Base-by-base conservation (phyloP, 2,329 filamentous ascomycete genomes). In the Talaromyces funiculosus region DNA sequence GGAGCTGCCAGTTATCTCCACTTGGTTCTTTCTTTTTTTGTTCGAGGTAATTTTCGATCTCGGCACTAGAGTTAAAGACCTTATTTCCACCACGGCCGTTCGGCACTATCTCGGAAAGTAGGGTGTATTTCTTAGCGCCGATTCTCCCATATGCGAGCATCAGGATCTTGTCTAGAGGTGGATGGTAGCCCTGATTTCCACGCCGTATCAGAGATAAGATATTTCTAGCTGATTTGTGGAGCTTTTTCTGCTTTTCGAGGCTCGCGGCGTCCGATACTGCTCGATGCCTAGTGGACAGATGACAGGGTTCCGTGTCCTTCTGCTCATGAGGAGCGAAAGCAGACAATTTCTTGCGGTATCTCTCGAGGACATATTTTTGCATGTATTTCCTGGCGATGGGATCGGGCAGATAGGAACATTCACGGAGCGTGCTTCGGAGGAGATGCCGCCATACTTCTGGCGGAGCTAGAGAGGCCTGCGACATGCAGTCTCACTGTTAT, bases 341-440 rank as follows among this genome's bases (percentile, higher is more conserved):
- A 12, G 37, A 18, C n/a, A 31, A 7, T 62, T 63, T 62, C 31
- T 77, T 72, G 56, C 78, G 77, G 71, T 82, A 86, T 63, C 80
- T 76, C 37, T 67, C 64, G 35, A 81, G 63, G 47, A 83, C 72
- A 69, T 84, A 76, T 56, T 75, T 67, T 61, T 75, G 75, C 69
- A 84, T 75, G 71, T 81, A 83, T 33, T 65, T 58, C 64, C 81
- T 78, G 40, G 83, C 82, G 61, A 77, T 71, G 1, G 81, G 76
- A 67, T 87, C 84, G 29, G 85, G 84, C 40, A 87, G 80, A 66
- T 87, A 87, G 59, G 81, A 79, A 63, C 78, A 79, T 73, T 86
- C 81, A 62, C 85, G 81, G 40, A 87, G 78, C 9, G 85, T 76
- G 24, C 80, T 76, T 53, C 85, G 82, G 64, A 84, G 76, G 49